These are phyloP conservation scores for Vachellia collinsii DNA, from an alignment of 306 rosid species.

Conservation along the genomic window DNA sequence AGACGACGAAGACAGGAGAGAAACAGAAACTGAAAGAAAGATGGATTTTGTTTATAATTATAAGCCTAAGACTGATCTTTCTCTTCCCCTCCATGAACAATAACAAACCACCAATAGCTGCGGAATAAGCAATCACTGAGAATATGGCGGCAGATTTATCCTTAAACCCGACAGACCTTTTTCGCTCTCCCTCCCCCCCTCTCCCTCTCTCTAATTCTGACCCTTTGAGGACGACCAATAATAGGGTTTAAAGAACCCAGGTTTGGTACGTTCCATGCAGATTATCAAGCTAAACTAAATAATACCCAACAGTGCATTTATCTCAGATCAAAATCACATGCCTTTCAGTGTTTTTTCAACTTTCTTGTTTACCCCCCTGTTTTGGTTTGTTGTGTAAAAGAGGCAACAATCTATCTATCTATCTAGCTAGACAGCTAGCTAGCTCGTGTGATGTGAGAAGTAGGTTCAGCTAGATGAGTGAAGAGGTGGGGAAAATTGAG, in stretches of 20 bases:
- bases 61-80: constrained; percentile 37
- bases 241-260: constrained; percentile 10
- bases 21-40: constrained; percentile 33
- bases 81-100: constrained; percentile 75
- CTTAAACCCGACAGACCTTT: background rate
- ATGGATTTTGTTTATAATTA: constrained; percentile 32
- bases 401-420: constrained; percentile 9
- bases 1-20: constrained; percentile 29
- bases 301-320: constrained; percentile 38
- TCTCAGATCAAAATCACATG: constrained; percentile 30
- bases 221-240: constrained; percentile 39
- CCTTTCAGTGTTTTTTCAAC: constrained; percentile 16
- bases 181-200: background rate
- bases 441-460: constrained; percentile 24
- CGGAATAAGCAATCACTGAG: constrained; percentile 6
- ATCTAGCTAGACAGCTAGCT: constrained; percentile 16
- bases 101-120: constrained; percentile 15
- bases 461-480: background rate
- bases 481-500: background rate
- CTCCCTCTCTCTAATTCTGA: constrained; percentile 16
- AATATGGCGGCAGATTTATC: constrained; percentile 32
- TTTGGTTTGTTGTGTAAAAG: constrained; percentile 9
- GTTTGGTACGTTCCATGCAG: constrained; percentile 56
- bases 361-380: constrained; percentile 18
- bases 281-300: constrained; percentile 40